Conservation (phyloP, 257 asterid genomes). For the Fraxinus pennsylvanica region DNA sequence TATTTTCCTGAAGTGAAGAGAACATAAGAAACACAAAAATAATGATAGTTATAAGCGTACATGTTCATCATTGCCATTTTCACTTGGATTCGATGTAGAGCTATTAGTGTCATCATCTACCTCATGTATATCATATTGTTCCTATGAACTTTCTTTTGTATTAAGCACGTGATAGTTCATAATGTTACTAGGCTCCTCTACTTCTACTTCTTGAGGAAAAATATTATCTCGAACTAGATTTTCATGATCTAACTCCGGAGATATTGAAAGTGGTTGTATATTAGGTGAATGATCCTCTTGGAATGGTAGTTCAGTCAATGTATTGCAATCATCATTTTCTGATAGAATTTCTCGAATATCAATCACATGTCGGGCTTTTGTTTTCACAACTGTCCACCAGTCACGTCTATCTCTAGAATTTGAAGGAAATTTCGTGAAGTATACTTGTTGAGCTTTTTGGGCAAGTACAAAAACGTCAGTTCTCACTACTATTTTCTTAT, state of each 20-base stretch:
- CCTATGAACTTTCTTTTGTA: no score
- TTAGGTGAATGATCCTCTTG: constrained; percentile 20
- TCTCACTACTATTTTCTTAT: background rate
- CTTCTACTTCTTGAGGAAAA: no score
- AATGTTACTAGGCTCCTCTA: background rate
- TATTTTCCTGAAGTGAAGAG: no score
- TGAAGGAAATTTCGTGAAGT: background rate
- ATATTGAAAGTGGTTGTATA: background rate
- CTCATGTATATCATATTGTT: background rate
- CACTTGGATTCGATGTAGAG: background rate
- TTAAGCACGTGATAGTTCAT: background rate
- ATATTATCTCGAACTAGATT: background rate
- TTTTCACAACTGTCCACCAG: background rate
- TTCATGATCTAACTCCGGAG: background rate
- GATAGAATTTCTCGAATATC: background rate
- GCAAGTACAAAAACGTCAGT: constrained; percentile 3
- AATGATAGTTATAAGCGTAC: background rate
- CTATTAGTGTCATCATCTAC: background rate
- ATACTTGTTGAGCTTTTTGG: constrained; percentile 10
- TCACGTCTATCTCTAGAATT: background rate
- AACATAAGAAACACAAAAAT: no score
- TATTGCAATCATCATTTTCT: background rate
- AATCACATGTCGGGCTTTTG: background rate
- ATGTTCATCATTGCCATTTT: no score
- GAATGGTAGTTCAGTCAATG: background rate